Evolutionary conservation across 2,329 filamentous ascomycete species (phyloP), one percentile per base, ranked within the genome.

Genomic region (Didymella sp.): DNA sequence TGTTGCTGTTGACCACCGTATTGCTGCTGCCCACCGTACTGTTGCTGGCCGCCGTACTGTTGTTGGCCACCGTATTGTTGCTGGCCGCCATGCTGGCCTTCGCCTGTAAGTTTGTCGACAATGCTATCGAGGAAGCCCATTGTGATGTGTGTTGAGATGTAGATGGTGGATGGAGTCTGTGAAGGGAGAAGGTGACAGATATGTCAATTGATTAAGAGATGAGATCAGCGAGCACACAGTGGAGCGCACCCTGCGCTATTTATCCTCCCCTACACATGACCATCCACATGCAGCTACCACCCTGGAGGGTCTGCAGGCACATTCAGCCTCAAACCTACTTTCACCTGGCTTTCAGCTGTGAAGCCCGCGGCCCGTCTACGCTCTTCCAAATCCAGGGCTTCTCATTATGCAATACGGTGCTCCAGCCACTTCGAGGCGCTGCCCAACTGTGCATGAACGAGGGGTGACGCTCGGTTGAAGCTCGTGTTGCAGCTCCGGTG

Each of bases 51-150:
- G 4, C 50, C 41, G 15, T 47, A 35, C 19, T 51, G 38, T 30
- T 51, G 60, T 31, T 56, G 51, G 1, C 44, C 40, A 19, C 53
- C 40, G 11, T 46, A 37, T n/a, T 51, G 48, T n/a, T 48, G 48
- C 30, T 51, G 48, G 11, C 37, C 33, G 6, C 50, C 33, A 19
- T 38, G 31, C 25, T 54, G 51, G 31, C 45, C 24, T 47, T 21
- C 58, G 51, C 49, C 62, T 15, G 58, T 67, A 30, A 68, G 61
- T 9, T 62, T 60, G 27, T 51, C 58, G 3, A 68, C 63, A 25
- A 68, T 48, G 30, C 63, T 60, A 37, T 58, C 59, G 2, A 68
- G 57, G 38, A 68, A 61, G 19, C 66, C 64, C 66, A 68, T 68
- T 51, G 27, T 63, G 50, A 22, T 21, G n/a, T 35, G 28, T 40